Evolutionary conservation across 2,329 filamentous ascomycete genomes (phyloP).

Genomic region (Botrytis fragariae): DNA sequence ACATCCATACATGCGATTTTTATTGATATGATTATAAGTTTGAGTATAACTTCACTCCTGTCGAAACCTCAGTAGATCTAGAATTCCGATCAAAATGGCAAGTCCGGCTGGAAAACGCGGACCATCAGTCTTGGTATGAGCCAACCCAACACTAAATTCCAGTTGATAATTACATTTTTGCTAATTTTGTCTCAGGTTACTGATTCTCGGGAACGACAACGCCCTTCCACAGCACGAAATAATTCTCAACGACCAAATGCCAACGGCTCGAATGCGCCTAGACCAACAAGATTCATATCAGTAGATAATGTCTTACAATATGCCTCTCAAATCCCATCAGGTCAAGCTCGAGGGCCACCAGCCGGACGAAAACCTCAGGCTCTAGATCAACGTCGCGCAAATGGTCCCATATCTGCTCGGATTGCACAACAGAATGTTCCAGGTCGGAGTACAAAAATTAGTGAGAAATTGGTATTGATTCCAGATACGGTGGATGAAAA

Average conservation of each 20-base stretch:
- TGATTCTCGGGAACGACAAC: constrained; percentile 56
- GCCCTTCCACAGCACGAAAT: constrained; percentile 39
- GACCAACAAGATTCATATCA: constrained; percentile 71
- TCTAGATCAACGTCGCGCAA: constrained; percentile 49
- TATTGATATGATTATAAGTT: neutral
- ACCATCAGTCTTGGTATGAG: constrained; percentile 58
- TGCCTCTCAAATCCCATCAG: constrained; percentile 91
- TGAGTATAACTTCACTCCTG: neutral
- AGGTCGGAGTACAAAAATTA: constrained; percentile 86
- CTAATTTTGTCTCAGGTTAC: constrained; percentile 48
- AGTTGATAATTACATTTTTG: neutral
- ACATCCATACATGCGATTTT: neutral
- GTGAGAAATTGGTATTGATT: constrained; percentile 92
- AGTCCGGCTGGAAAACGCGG: constrained; percentile 47
- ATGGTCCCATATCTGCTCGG: constrained; percentile 44
- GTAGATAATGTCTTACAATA: constrained; percentile 96
- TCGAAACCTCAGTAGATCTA: neutral
- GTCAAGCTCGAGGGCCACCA: constrained; percentile 74
- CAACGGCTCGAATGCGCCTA: constrained; percentile 36
- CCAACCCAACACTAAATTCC: constrained; percentile 12
- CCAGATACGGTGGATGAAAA: constrained; percentile 71
- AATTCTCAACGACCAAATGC: constrained; percentile 39
- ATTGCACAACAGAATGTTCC: constrained; percentile 58
- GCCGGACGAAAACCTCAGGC: constrained; percentile 46
- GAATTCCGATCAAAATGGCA: constrained; percentile 8